phyloP scores from a whole-genome alignment of 2,329 filamentous ascomycete genomes.

The Cercospora sp. region DNA sequence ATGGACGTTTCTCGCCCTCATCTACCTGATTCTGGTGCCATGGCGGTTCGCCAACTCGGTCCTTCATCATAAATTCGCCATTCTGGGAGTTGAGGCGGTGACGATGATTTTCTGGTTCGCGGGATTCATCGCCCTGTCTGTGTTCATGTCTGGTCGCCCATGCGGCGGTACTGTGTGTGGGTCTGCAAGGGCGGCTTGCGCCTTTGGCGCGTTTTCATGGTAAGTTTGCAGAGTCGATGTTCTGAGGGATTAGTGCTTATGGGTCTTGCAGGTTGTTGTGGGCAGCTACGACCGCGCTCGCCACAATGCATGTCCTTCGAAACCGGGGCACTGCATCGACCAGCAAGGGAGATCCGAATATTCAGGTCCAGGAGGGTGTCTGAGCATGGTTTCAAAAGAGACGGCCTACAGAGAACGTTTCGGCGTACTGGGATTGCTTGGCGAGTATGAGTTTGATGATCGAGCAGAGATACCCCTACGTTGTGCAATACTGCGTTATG shows the following conservation, averaged over 20 bases:
- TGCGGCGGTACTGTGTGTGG: conserved; percentile 48
- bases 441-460: background rate
- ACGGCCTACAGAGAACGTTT: background rate
- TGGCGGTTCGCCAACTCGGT: conserved; percentile 38
- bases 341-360: conserved; percentile 33
- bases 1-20: conserved; percentile 70
- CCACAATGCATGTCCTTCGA: conserved; percentile 50
- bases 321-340: conserved; percentile 33
- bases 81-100: conserved; percentile 67
- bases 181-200: conserved; percentile 61
- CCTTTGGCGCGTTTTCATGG: conserved; percentile 67
- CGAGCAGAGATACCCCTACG: background rate
- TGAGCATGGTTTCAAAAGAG: conserved; percentile 26
- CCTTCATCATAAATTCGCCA: conserved; percentile 64
- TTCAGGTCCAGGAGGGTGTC: conserved; percentile 44
- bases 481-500: background rate
- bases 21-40: conserved; percentile 69
- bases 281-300: conserved; percentile 51
- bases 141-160: conserved; percentile 58
- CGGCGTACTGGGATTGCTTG: background rate
- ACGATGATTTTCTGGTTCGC: conserved; percentile 90
- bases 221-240: conserved; percentile 30
- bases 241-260: background rate
- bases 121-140: conserved; percentile 75
- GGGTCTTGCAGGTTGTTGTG: conserved; percentile 51